Evolutionary conservation across 345 rosid species (phyloP).

Genomic region (Populus simonii): DNA sequence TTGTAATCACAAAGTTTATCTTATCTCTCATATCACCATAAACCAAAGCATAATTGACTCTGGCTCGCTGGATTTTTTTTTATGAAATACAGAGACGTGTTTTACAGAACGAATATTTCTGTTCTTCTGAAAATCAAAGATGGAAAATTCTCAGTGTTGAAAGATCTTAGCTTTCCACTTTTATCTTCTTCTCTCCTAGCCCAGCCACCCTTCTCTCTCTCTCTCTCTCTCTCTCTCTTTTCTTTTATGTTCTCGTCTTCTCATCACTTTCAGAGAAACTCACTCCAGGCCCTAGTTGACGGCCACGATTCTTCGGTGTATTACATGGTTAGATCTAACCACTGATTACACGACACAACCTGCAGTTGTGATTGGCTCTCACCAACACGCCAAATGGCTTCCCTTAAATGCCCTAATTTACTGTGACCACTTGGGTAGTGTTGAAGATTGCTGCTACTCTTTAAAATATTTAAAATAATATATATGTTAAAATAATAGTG

Average conservation of each 20-base stretch:
- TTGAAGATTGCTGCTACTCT: too few species aligned
- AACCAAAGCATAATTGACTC: not conserved
- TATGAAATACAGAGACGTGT: slow-evolving; percentile 12
- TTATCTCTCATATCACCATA: too few species aligned
- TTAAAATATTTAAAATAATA: too few species aligned
- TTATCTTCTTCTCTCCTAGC: slow-evolving; percentile 25
- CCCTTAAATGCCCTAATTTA: slow-evolving; percentile 30
- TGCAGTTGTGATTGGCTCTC: slow-evolving; percentile 27
- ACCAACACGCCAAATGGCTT: slow-evolving; percentile 63
- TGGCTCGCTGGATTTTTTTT: not conserved
- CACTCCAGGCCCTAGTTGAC: slow-evolving; percentile 55
- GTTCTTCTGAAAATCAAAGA: not conserved
- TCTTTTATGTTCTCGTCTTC: slow-evolving; percentile 48
- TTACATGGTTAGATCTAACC: slow-evolving; percentile 40
- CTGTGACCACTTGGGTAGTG: slow-evolving; percentile 4
- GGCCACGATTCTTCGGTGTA: slow-evolving; percentile 54
- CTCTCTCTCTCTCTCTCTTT: not conserved
- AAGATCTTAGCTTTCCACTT: slow-evolving; percentile 35
- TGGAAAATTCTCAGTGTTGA: slow-evolving; percentile 20
- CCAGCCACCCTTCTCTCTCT: slow-evolving; percentile 10
- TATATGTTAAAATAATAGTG: not conserved
- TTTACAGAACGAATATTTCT: not conserved
- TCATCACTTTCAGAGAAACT: slow-evolving; percentile 56
- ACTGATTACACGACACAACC: slow-evolving; percentile 38
- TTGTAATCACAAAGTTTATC: too few species aligned